Evolutionary conservation across 805 yeast genomes (phyloP).

Genomic region (Saccharomyces cerevisiae): DNA sequence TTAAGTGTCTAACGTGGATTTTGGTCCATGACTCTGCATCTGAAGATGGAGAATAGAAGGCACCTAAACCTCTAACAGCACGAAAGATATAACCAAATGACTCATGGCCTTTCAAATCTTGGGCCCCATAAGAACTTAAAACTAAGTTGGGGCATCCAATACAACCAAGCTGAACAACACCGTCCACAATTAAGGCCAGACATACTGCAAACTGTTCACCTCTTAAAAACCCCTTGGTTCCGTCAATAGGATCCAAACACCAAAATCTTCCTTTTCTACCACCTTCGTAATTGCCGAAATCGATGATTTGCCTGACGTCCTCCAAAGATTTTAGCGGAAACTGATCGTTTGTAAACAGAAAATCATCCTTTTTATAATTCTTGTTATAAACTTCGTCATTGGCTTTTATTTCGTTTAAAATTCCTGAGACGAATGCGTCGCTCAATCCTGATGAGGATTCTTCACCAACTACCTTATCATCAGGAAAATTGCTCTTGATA

Average conservation of each 20-base stretch:
- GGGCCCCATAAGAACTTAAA: constrained; percentile 30
- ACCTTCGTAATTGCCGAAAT: constrained; percentile 72
- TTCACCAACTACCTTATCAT: constrained; percentile 87
- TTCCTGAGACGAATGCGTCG: constrained; percentile 40
- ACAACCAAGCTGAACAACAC: constrained; percentile 79
- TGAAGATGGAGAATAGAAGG: constrained; percentile 25
- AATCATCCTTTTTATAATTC: constrained; percentile 17
- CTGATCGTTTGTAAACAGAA: constrained; percentile 14
- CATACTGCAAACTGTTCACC: constrained; percentile 98
- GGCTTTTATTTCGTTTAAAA: constrained; percentile 50
- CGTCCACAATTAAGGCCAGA: constrained; percentile 78
- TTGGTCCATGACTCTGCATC: constrained; percentile 38
- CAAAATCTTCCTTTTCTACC: constrained; percentile 78
- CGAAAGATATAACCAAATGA: constrained; percentile 29
- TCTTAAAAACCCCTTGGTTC: constrained; percentile 91
- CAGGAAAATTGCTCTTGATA: constrained; percentile 67
- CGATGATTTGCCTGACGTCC: constrained; percentile 58
- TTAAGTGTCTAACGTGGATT: constrained; percentile 42
- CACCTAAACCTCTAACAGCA: constrained; percentile 28
- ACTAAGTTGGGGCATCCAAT: constrained; percentile 91
- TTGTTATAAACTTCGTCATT: constrained; percentile 41
- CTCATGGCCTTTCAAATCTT: constrained; percentile 30
- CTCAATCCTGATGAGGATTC: constrained; percentile 72
- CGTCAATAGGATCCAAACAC: constrained; percentile 98
- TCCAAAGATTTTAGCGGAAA: constrained; percentile 36